Conservation (phyloP, 768 basidiomycete species). For the Steccherinum ochraceum region DNA sequence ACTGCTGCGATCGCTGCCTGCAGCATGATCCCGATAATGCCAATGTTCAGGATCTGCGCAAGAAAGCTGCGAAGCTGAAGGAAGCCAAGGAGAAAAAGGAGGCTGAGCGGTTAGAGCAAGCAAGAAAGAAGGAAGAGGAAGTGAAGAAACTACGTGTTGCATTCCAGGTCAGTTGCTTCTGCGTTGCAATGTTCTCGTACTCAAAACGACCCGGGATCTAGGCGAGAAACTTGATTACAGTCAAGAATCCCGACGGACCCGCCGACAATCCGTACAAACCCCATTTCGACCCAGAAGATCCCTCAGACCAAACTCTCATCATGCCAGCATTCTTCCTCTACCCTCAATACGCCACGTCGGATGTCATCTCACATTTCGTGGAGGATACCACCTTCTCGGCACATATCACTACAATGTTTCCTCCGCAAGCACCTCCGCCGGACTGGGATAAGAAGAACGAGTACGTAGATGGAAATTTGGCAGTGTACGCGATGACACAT, state of each 20-base stretch:
- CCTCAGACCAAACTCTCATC: slow-evolving; percentile 53
- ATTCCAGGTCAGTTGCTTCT: slow-evolving; percentile 59
- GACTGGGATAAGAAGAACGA: slow-evolving; percentile 72
- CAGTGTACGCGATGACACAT: slow-evolving; percentile 79
- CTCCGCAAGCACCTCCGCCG: slow-evolving; percentile 55
- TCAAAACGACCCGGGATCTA: too few relatives aligned
- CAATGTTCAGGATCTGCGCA: slow-evolving; percentile 42
- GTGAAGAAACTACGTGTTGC: slow-evolving; percentile 50
- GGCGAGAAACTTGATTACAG: slow-evolving; percentile 66
- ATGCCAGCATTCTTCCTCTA: slow-evolving; percentile 92
- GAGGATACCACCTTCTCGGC: slow-evolving; percentile 80
- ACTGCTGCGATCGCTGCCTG: slow-evolving; percentile 72
- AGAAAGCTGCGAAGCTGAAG: slow-evolving; percentile 40
- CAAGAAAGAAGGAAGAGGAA: slow-evolving; percentile 44
- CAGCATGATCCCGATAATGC: slow-evolving; percentile 51
- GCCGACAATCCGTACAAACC: slow-evolving; percentile 54
- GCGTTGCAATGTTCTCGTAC: too few relatives aligned
- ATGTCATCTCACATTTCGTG: slow-evolving; percentile 79
- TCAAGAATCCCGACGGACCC: slow-evolving; percentile 44
- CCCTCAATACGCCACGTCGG: slow-evolving; percentile 84
- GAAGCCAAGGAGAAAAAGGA: slow-evolving; percentile 46
- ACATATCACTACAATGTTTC: slow-evolving; percentile 80
- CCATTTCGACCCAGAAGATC: slow-evolving; percentile 61
- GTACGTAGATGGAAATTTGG: slow-evolving; percentile 58
- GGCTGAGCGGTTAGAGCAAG: slow-evolving; percentile 40